phyloP scores from a whole-genome alignment of 2,329 filamentous ascomycete species.

The Colletotrichum incanum region DNA sequence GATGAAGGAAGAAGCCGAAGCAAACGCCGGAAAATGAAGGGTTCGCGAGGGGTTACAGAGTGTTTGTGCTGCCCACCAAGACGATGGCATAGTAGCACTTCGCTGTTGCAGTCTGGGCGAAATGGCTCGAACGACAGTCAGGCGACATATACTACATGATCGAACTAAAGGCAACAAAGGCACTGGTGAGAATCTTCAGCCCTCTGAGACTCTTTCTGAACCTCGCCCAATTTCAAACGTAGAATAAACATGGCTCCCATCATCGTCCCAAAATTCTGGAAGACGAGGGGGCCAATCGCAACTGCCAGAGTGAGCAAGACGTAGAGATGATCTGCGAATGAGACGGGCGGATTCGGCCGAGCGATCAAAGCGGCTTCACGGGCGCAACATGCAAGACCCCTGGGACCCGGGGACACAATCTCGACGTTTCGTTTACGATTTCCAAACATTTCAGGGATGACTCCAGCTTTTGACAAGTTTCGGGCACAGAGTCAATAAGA shows the following conservation, averaged over 20 bases:
- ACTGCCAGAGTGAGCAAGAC: background rate
- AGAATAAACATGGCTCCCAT: slow-evolving; percentile 28
- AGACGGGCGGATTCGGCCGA: slow-evolving; percentile 19
- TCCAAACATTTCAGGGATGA: slow-evolving; percentile 23
- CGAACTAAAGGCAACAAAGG: background rate
- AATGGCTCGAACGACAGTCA: slow-evolving; percentile 15
- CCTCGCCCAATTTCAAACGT: background rate
- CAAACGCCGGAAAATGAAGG: background rate
- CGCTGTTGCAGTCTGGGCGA: background rate
- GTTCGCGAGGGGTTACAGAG: too few species aligned
- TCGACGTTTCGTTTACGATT: slow-evolving; percentile 37
- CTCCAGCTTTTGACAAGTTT: slow-evolving; percentile 10
- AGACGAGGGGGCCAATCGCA: slow-evolving; percentile 32
- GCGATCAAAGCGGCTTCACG: slow-evolving; percentile 27
- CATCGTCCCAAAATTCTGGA: slow-evolving; percentile 16
- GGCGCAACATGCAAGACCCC: slow-evolving; percentile 10
- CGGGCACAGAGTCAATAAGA: slow-evolving; percentile 5
- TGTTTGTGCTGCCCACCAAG: background rate
- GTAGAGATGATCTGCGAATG: slow-evolving; percentile 23
- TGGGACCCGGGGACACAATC: slow-evolving; percentile 1
- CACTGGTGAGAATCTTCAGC: slow-evolving; percentile 1
- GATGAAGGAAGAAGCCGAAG: background rate
- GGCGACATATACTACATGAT: background rate
- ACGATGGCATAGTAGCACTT: background rate
- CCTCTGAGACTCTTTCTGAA: background rate